These are phyloP conservation scores for Plasmopara muralis DNA, from an alignment of 352 stramenopile genomes.

Conservation along the genomic window DNA sequence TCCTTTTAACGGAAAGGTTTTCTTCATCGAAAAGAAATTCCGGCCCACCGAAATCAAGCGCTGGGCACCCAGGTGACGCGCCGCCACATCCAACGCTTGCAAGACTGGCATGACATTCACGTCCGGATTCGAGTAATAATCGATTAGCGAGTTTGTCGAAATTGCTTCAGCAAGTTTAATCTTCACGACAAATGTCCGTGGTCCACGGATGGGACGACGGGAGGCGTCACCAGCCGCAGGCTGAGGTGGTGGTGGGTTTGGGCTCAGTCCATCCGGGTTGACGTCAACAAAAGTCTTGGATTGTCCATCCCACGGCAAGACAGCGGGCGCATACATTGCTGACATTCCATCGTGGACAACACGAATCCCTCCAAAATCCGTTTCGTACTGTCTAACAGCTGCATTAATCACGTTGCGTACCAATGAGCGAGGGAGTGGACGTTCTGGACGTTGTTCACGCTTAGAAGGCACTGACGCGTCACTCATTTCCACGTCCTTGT, in stretches of 20 bases:
- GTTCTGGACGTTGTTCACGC: slow-evolving; percentile 22
- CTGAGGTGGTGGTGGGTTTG: slow-evolving; percentile 11
- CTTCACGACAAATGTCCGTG: slow-evolving; percentile 57
- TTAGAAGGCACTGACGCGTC: slow-evolving; percentile 21
- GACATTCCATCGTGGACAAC: slow-evolving; percentile 64
- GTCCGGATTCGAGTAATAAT: slow-evolving; percentile 51
- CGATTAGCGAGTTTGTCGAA: slow-evolving; percentile 30
- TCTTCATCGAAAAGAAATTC: slow-evolving; percentile 71
- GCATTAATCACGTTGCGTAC: slow-evolving; percentile 61
- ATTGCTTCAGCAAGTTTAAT: slow-evolving; percentile 66
- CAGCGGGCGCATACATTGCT: slow-evolving; percentile 41
- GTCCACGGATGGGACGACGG: slow-evolving; percentile 26
- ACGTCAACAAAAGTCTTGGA: slow-evolving; percentile 43
- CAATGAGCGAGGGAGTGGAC: slow-evolving; percentile 36
- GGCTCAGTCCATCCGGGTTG: slow-evolving; percentile 35
- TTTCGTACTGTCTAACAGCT: slow-evolving; percentile 40
- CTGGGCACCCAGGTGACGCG: slow-evolving; percentile 49
- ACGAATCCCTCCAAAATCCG: slow-evolving; percentile 43
- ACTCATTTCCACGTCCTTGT: slow-evolving; percentile 45
- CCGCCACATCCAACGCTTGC: slow-evolving; percentile 69
- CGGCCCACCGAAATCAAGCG: slow-evolving; percentile 52
- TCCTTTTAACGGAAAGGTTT: slow-evolving; percentile 43
- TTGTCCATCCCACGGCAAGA: slow-evolving; percentile 43
- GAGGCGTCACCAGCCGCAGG: slow-evolving; percentile 16
- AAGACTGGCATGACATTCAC: slow-evolving; percentile 55